Evolutionary conservation across 2,329 filamentous ascomycete species (phyloP), one percentile per base, ranked within the genome.

Genomic region (Aquanectria penicillioides): DNA sequence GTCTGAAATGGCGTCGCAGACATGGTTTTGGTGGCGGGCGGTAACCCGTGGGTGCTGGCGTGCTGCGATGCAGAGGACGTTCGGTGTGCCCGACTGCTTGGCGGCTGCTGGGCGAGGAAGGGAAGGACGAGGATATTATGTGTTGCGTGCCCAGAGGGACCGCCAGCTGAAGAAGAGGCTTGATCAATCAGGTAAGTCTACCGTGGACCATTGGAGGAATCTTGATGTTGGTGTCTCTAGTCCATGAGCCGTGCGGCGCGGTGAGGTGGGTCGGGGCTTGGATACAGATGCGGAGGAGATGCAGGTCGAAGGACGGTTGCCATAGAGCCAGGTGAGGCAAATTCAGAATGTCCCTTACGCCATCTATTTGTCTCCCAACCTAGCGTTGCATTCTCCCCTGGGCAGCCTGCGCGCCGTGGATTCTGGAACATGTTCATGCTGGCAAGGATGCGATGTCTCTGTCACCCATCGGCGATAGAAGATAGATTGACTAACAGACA

Each of bases 1-100:
- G 66, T 71, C 56, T 78, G 75, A 53, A 80, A 80, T 3, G 78
- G 77, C 5, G 75, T 78, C n/a, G 71, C 70, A 10, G 62, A 34
- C 67, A 70, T 72, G 34, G 23, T 46, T 17, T 23, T 31, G 3
- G 31, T 48, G n/a, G n/a, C n/a, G n/a, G n/a, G n/a, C n/a, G n/a
- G n/a, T n/a, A n/a, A n/a, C n/a, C n/a, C n/a, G n/a, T n/a, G n/a
- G n/a, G n/a, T n/a, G n/a, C n/a, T n/a, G n/a, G n/a, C n/a, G n/a
- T n/a, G n/a, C n/a, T n/a, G n/a, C n/a, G n/a, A n/a, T n/a, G n/a
- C n/a, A n/a, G n/a, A n/a, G n/a, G n/a, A n/a, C n/a, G n/a, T n/a
- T n/a, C n/a, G n/a, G n/a, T n/a, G n/a, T n/a, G n/a, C n/a, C n/a
- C n/a, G 38, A n/a, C 31, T 29, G 7, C 37, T 22, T 37, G 48